These are phyloP conservation scores for Cordia subcordata DNA, from an alignment of 257 asterid species.

Conservation along the genomic window DNA sequence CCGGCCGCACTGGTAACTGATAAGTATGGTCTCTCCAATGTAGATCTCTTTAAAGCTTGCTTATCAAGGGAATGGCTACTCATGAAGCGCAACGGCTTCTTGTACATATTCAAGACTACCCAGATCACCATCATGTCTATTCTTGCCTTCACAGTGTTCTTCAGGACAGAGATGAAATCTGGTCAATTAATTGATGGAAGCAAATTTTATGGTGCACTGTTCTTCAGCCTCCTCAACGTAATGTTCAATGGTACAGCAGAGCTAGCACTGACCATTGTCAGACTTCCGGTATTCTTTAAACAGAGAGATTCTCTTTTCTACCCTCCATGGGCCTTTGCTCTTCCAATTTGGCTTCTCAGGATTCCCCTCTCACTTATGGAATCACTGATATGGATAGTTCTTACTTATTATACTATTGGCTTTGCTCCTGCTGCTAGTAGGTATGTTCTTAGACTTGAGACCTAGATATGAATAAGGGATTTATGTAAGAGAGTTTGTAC, in stretches of 20 bases:
- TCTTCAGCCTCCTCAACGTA: constrained; percentile 75
- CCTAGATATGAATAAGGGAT: neutral
- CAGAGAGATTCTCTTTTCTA: constrained; percentile 81
- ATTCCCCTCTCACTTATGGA: constrained; percentile 84
- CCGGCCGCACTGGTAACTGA: constrained; percentile 93
- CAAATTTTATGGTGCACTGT: constrained; percentile 77
- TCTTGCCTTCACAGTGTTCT: constrained; percentile 81
- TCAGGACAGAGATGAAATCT: constrained; percentile 74
- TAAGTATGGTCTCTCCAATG: constrained; percentile 77
- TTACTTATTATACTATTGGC: constrained; percentile 91
- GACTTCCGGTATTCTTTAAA: constrained; percentile 90
- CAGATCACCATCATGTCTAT: constrained; percentile 92
- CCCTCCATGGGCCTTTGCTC: constrained; percentile 96
- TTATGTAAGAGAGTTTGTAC: neutral
- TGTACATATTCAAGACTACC: constrained; percentile 77
- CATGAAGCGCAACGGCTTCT: constrained; percentile 73
- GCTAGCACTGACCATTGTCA: constrained; percentile 60
- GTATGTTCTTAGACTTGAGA: constrained; percentile 30
- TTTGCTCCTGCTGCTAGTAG: constrained; percentile 82
- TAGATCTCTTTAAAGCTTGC: constrained; percentile 72
- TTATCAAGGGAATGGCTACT: constrained; percentile 86
- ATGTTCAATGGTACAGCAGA: constrained; percentile 94
- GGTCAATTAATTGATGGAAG: constrained; percentile 70
- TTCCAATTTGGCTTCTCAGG: constrained; percentile 84
- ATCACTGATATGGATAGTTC: constrained; percentile 76